These are phyloP conservation scores for Cephalotrichum gorgonifer DNA, from an alignment of 2,329 filamentous ascomycete genomes.

Conservation along the genomic window DNA sequence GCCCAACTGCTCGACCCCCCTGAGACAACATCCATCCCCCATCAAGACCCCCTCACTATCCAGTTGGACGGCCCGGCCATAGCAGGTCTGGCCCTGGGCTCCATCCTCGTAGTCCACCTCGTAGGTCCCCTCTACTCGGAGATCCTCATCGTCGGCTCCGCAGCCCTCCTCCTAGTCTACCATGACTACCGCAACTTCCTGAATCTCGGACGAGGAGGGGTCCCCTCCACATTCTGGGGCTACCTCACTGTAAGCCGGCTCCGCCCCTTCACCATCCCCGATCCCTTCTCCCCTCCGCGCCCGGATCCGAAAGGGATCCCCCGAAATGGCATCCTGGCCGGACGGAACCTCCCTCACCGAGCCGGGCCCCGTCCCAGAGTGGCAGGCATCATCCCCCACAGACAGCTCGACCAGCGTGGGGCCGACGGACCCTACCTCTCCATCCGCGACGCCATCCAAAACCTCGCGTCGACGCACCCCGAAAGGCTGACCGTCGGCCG, in stretches of 20 bases:
- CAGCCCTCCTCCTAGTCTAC: constrained; percentile 41
- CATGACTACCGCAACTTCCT: constrained; percentile 70
- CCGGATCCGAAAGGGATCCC: constrained; percentile 30
- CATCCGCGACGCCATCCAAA: constrained; percentile 41
- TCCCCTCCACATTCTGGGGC: constrained; percentile 60
- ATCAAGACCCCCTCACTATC: constrained; percentile 38
- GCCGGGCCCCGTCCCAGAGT: constrained; percentile 55
- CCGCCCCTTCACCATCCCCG: constrained; percentile 57
- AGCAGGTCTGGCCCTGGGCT: constrained; percentile 29
- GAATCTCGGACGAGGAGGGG: constrained; percentile 69
- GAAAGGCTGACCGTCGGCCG: constrained; percentile 48
- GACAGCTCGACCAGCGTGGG: constrained; percentile 62
- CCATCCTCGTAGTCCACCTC: constrained; percentile 42
- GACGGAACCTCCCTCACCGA: constrained; percentile 45
- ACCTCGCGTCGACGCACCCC: constrained; percentile 34
- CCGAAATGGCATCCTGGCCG: constrained; percentile 46
- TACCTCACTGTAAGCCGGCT: constrained; percentile 67
- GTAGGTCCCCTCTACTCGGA: constrained; percentile 36
- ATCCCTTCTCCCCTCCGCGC: constrained; percentile 56
- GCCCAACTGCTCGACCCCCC: background rate
- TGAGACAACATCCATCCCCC: background rate
- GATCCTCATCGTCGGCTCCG: constrained; percentile 37
- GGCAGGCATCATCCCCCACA: constrained; percentile 69
- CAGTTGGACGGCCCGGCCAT: constrained; percentile 42
- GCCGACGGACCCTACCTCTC: constrained; percentile 40